A percentile compares a stretch with the other conserved stretches of the same genome.
Evolutionary conservation across 495 filamentous ascomycete genomes (phyloP).

Genomic region (Parathielavia hyrcaniae): DNA sequence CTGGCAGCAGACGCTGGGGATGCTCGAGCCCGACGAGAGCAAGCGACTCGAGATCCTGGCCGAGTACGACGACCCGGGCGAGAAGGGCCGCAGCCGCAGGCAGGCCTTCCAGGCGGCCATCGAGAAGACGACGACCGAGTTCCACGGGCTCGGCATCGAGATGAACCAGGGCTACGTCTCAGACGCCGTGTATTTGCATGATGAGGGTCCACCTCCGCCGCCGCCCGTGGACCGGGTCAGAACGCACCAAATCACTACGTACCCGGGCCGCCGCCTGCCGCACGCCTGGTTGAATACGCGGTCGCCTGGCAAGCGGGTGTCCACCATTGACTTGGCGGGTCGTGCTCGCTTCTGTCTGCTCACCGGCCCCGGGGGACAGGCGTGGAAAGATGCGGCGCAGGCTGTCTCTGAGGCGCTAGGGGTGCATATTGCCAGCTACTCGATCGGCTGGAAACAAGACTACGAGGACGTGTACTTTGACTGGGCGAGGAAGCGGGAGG

Average conservation of each 20-base stretch:
- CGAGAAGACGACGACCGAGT: constrained; percentile 31
- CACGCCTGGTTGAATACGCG: constrained; percentile 39
- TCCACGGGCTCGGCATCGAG: constrained; percentile 37
- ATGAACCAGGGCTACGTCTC: constrained; percentile 40
- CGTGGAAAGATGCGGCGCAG: constrained; percentile 31
- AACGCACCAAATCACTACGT: constrained; percentile 27
- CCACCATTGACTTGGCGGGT: constrained; percentile 38
- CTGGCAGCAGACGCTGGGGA: constrained; percentile 34
- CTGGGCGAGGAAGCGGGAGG: constrained; percentile 34
- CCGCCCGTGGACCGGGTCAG: constrained; percentile 22
- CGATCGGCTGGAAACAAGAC: constrained; percentile 38
- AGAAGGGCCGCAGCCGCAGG: constrained; percentile 21
- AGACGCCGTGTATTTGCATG: constrained; percentile 24
- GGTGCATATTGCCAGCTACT: constrained; percentile 30
- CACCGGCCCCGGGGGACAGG: constrained; percentile 34
- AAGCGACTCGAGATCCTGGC: constrained; percentile 23
- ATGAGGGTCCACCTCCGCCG: constrained; percentile 21
- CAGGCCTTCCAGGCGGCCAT: constrained; percentile 30
- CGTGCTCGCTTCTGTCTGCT: constrained; percentile 35
- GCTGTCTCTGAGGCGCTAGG: constrained; percentile 20
- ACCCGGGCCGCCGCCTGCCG: constrained; percentile 36
- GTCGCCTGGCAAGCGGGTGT: constrained; percentile 25
- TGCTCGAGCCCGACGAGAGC: constrained; percentile 28
- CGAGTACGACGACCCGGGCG: constrained; percentile 29
- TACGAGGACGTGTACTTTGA: constrained; percentile 37